Conservation (phyloP, 345 rosid genomes). For the Eucalyptus rudis region DNA sequence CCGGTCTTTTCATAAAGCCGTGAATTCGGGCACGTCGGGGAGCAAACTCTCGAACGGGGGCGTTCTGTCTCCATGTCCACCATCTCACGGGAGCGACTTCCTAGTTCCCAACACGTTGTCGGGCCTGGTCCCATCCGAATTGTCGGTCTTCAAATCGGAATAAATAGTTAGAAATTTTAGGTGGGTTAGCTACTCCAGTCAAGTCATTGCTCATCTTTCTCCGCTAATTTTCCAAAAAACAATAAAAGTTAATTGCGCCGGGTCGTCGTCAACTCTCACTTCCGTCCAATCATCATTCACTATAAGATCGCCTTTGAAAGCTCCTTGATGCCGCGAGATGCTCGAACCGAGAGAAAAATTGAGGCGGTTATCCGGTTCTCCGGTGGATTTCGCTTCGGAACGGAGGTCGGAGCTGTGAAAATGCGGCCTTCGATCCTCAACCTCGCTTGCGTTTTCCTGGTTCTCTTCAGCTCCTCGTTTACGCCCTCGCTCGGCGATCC, state of each 20-base stretch:
- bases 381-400: neutral
- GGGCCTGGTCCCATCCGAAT: neutral
- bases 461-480: neutral
- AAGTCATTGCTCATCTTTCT: too few species aligned
- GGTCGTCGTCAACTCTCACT: too few species aligned
- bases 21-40: neutral
- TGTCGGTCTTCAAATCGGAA: too few species aligned
- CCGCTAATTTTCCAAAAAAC: too few species aligned
- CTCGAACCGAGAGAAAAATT: too few species aligned
- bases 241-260: accelerated
- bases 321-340: too few species aligned
- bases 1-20: neutral
- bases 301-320: too few species aligned
- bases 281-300: too few species aligned
- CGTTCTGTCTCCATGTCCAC: neutral
- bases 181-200: too few species aligned
- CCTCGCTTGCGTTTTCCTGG: neutral
- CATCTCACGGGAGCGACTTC: neutral
- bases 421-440: neutral
- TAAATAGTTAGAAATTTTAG: too few species aligned
- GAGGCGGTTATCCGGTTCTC: too few species aligned
- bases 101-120: accelerated
- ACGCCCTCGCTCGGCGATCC: constrained; percentile 13
- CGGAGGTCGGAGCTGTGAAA: neutral
- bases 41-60: neutral